phyloP scores from a whole-genome alignment of 2,329 filamentous ascomycete species.

The Alternaria tenuissima region DNA sequence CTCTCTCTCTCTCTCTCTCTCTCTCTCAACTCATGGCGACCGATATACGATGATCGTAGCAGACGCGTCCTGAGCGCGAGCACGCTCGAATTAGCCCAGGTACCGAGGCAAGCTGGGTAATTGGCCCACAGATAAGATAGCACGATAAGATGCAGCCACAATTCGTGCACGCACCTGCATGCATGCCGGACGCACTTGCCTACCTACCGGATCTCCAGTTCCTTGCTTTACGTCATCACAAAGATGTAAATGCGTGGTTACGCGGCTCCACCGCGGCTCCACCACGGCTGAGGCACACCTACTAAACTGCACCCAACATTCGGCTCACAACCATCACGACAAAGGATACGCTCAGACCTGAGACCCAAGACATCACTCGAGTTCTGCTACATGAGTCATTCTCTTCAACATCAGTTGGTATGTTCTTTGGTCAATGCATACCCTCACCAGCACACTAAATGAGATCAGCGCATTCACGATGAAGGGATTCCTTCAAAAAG shows the following conservation, averaged over 20 bases:
- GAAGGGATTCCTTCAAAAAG: slow-evolving; percentile 41
- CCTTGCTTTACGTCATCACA: slow-evolving; percentile 20
- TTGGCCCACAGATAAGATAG: background rate
- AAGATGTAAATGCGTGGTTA: slow-evolving; percentile 14
- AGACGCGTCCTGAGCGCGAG: background rate
- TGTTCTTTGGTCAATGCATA: slow-evolving; percentile 4
- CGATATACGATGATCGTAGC: background rate
- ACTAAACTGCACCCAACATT: background rate
- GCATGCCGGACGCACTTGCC: slow-evolving; percentile 1
- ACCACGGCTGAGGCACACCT: slow-evolving; percentile 1
- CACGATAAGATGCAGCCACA: slow-evolving; percentile 14
- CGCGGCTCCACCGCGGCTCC: slow-evolving; percentile 16
- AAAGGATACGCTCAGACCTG: background rate
- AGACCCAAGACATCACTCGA: background rate
- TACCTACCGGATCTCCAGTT: background rate
- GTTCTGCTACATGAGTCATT: background rate
- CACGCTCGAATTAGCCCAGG: background rate
- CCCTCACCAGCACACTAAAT: slow-evolving; percentile 17
- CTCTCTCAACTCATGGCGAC: background rate
- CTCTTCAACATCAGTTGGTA: background rate
- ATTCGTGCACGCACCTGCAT: slow-evolving; percentile 3
- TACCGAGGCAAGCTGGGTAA: background rate
- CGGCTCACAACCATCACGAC: background rate
- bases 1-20: background rate
- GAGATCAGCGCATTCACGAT: slow-evolving; percentile 22